Percentiles rank a stretch among this genome's conserved stretches.
Conservation (phyloP, 352 stramenopile species). For the Globisporangium sylvaticum region DNA sequence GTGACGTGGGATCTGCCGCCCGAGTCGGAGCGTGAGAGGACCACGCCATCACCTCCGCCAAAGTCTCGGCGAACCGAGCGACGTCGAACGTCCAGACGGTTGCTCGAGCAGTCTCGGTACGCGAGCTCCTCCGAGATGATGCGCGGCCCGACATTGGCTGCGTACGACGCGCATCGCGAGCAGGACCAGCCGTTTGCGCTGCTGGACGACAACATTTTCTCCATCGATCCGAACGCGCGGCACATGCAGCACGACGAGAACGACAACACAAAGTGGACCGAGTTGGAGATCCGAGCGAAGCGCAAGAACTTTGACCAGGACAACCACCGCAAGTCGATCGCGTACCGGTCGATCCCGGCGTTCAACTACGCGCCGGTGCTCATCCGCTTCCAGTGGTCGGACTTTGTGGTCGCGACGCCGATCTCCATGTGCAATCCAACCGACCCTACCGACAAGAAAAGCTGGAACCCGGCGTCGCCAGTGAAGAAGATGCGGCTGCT, state of each 20-base stretch:
- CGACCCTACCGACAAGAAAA: conserved; percentile 7
- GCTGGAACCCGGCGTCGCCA: conserved; percentile 23
- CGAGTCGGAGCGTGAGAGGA: background rate
- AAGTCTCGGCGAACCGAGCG: conserved; percentile 22
- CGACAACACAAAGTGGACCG: conserved; percentile 22
- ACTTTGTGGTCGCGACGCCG: conserved; percentile 62
- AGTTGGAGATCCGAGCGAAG: conserved; percentile 50
- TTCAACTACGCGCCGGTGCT: conserved; percentile 65
- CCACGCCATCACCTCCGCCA: background rate
- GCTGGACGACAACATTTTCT: conserved; percentile 50
- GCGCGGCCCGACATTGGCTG: conserved; percentile 40
- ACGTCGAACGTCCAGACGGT: conserved; percentile 25
- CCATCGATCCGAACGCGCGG: conserved; percentile 37
- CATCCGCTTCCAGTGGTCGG: conserved; percentile 72
- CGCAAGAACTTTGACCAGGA: conserved; percentile 63
- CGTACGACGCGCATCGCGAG: conserved; percentile 57
- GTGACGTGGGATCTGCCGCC: conserved; percentile 11
- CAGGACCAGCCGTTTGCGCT: conserved; percentile 42
- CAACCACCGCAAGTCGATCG: conserved; percentile 53
- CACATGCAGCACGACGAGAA: conserved; percentile 50
- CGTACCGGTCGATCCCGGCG: conserved; percentile 46
- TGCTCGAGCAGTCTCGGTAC: conserved; percentile 24
- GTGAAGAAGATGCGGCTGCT: conserved; percentile 58
- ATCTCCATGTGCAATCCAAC: conserved; percentile 19
- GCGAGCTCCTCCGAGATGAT: conserved; percentile 21